Percentiles rank a stretch among this genome's conserved stretches.
These are phyloP conservation scores for Colletotrichum sansevieriae DNA, from an alignment of 2,329 filamentous ascomycete species.

Conservation along the genomic window DNA sequence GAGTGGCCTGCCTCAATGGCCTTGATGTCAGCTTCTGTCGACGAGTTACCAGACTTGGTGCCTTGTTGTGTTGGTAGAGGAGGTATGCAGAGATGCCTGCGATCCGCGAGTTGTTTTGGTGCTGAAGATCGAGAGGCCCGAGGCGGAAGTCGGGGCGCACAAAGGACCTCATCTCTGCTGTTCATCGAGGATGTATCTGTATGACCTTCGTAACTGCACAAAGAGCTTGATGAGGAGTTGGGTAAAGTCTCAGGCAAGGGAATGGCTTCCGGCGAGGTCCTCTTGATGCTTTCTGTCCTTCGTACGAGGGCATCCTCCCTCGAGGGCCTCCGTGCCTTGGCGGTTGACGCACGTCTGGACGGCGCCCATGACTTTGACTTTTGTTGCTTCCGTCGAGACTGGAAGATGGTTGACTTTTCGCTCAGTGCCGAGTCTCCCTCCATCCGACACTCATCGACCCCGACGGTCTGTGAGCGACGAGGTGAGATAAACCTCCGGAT, in stretches of 20 bases:
- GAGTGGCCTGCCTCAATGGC: constrained; percentile 23
- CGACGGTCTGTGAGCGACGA: constrained; percentile 44
- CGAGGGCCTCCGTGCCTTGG: constrained; percentile 15
- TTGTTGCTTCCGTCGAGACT: constrained; percentile 33
- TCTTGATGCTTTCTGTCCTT: constrained; percentile 55
- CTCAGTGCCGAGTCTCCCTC: constrained; percentile 28
- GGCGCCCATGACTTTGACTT: constrained; percentile 30
- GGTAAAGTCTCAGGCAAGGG: constrained; percentile 54
- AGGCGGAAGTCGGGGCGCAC: constrained; percentile 45
- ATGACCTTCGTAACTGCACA: constrained; percentile 58
- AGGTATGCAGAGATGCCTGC: constrained; percentile 36
- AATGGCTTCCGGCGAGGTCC: constrained; percentile 54
- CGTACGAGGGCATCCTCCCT: constrained; percentile 52
- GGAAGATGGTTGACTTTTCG: constrained; percentile 41
- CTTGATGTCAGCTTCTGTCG: constrained; percentile 24
- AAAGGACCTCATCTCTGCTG: constrained; percentile 51
- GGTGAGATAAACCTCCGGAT: constrained; percentile 59
- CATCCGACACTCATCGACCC: constrained; percentile 14
- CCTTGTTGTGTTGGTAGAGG: constrained; percentile 22
- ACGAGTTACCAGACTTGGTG: not conserved
- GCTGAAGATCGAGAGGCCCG: constrained; percentile 23
- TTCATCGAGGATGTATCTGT: constrained; percentile 44
- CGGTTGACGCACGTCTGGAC: not conserved
- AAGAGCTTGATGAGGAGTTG: constrained; percentile 59
- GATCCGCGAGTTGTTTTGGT: constrained; percentile 42